Conservation (phyloP, 2,329 filamentous ascomycete genomes). For the Westerdykella sp. region DNA sequence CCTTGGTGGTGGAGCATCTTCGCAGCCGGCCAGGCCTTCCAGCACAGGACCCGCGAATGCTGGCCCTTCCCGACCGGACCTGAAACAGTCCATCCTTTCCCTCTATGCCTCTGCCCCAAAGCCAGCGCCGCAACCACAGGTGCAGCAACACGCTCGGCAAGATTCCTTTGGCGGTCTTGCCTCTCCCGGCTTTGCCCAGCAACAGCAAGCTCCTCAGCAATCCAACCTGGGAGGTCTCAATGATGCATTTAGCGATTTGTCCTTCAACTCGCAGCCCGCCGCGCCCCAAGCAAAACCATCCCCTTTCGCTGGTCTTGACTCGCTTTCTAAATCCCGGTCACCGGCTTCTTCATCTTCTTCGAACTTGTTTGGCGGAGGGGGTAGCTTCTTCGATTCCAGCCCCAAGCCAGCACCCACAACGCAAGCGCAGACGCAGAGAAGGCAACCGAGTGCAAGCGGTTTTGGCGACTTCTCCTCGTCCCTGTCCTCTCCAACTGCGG, state of each 20-base stretch:
- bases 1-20: conserved; percentile 64
- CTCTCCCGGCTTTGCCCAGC: conserved; percentile 38
- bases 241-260: conserved; percentile 72
- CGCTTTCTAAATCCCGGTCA: conserved; percentile 42
- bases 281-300: conserved; percentile 50
- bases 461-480: conserved; percentile 57
- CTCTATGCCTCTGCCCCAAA: conserved; percentile 82
- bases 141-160: conserved; percentile 51
- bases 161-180: conserved; percentile 44
- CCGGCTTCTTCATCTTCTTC: conserved; percentile 40
- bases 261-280: conserved; percentile 48
- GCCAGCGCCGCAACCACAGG: conserved; percentile 56
- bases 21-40: conserved; percentile 68
- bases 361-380: conserved; percentile 55
- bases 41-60: conserved; percentile 63
- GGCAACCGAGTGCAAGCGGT: conserved; percentile 52
- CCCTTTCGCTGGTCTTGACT: conserved; percentile 59
- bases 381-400: conserved; percentile 77
- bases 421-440: conserved; percentile 39
- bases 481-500: conserved; percentile 49
- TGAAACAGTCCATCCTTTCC: conserved; percentile 96
- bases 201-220: conserved; percentile 33
- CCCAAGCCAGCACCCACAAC: conserved; percentile 46
- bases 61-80: conserved; percentile 74
- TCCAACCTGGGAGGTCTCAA: conserved; percentile 60